phyloP scores from a whole-genome alignment of 192 early-diverging fungal genomes.

The Linnemannia zychae region DNA sequence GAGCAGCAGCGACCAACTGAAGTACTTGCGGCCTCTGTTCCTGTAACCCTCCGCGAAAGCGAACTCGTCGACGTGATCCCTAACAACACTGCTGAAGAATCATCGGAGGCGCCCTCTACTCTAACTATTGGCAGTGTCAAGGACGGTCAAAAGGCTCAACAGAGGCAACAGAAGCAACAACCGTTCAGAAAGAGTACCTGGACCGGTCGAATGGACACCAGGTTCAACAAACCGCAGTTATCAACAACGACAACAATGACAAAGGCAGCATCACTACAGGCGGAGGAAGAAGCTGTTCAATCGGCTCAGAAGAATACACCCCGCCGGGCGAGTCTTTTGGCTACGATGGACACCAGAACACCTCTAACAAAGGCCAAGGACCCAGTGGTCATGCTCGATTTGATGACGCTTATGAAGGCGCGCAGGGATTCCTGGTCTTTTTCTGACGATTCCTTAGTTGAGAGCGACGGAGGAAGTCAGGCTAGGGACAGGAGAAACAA shows the following conservation, averaged over 20 bases:
- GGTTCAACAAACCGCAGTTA: not conserved
- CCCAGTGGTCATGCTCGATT: constrained; percentile 6
- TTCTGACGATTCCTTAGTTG: not conserved
- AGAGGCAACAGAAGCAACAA: not conserved
- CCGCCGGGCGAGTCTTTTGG: not conserved
- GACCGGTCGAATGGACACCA: not conserved
- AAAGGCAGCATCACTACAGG: not conserved
- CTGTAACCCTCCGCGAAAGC: not conserved
- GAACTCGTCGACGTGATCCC: not conserved
- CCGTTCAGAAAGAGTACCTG: not conserved
- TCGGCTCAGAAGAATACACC: no score
- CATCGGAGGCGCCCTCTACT: not conserved
- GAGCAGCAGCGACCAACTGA: not conserved
- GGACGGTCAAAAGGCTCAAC: not conserved
- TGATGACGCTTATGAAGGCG: constrained; percentile 17
- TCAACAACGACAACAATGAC: not conserved
- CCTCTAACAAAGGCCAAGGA: constrained; percentile 28
- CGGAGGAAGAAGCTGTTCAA: not conserved
- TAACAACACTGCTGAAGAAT: not conserved
- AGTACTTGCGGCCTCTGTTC: not conserved
- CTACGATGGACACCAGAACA: not conserved
- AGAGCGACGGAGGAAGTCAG: not conserved
- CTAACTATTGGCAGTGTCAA: not conserved
- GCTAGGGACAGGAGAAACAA: not conserved
- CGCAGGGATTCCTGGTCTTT: not conserved